phyloP scores from a whole-genome alignment of 306 rosid species.

The Quercus parvula region DNA sequence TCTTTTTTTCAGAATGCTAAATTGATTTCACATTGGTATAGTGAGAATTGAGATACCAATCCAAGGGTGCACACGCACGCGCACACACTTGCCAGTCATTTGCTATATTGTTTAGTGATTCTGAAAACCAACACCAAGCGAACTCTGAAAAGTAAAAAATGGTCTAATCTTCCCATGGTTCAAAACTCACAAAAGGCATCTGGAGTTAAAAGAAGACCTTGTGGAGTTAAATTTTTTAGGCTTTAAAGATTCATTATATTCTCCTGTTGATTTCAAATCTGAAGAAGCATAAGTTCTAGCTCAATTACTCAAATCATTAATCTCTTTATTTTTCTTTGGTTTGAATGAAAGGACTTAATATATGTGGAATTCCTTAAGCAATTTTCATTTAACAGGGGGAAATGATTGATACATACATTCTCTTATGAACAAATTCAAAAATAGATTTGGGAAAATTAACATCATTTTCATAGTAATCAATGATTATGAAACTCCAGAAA shows the following conservation, averaged over 20 bases:
- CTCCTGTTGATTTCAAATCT: not conserved
- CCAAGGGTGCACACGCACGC: no score
- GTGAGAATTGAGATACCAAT: not conserved
- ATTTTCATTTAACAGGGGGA: not conserved
- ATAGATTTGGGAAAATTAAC: not conserved
- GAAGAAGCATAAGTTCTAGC: not conserved
- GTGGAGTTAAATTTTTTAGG: not conserved
- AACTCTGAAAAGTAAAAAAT: not conserved
- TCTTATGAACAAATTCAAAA: not conserved
- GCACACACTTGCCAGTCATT: not conserved
- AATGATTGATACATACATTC: not conserved
- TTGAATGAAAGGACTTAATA: not conserved
- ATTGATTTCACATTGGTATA: not conserved
- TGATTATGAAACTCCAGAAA: not conserved
- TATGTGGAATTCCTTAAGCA: not conserved
- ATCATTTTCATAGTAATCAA: constrained; percentile 1
- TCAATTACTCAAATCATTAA: not conserved
- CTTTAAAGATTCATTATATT: not conserved
- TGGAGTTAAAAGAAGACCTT: not conserved
- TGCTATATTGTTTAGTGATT: not conserved
- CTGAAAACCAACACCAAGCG: not conserved
- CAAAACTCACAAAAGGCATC: not conserved
- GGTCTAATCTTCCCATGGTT: not conserved
- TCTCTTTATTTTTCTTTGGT: not conserved
- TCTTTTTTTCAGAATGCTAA: no score